Evolutionary conservation across 352 stramenopile species (phyloP), one percentile per base, ranked within the genome.

Genomic region (Phytophthora sojae): DNA sequence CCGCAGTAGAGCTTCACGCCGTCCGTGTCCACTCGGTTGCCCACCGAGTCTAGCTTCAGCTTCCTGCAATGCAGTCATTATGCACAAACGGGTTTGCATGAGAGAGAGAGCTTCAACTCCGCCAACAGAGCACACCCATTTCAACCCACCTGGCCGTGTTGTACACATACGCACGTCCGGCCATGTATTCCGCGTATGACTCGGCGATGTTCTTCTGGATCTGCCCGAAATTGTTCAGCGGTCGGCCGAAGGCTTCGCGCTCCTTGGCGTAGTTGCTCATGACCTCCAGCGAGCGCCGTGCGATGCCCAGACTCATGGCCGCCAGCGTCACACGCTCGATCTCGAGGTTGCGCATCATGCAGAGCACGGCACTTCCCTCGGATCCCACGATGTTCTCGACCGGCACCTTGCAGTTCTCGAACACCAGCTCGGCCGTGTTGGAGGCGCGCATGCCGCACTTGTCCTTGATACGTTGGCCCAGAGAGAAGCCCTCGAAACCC

Each of bases 131-230:
- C 11, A 8, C 21, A 57, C 17, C 23, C 2, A 61, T 29, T 14
- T 52, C 50, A 59, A 61, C 71, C 26, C 77, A 95, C 88, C 89
- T 85, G 51, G 97, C 93, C 17, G 98, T 94, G 73, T 95, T 94
- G 85, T 99, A 99, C 25, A 99, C 88, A 81, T 99, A 99, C 9
- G 89, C 90, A 59, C 96, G 92, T 0, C 97, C 97, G 25, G 98
- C 98, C 88, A 98, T 96, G 79, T 99, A 99, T 71, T 99, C 94
- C n/a, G 98, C 96, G 76, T 99, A 99, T 8, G 94, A 99, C 68
- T 99, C 96, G 32, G 97, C 93, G 62, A 99, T 99, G 73, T 98
- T 95, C 54, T 96, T 92, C 85, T 99, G 98, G 58, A 99, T 98
- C 88, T 98, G 88, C 6, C 88, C 86, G 76, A 89, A 95, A 64